A percentile compares a stretch with the other conserved stretches of the same genome.
These are phyloP conservation scores for Fusarium heterosporum DNA, from an alignment of 2,329 filamentous ascomycete species.

Conservation along the genomic window DNA sequence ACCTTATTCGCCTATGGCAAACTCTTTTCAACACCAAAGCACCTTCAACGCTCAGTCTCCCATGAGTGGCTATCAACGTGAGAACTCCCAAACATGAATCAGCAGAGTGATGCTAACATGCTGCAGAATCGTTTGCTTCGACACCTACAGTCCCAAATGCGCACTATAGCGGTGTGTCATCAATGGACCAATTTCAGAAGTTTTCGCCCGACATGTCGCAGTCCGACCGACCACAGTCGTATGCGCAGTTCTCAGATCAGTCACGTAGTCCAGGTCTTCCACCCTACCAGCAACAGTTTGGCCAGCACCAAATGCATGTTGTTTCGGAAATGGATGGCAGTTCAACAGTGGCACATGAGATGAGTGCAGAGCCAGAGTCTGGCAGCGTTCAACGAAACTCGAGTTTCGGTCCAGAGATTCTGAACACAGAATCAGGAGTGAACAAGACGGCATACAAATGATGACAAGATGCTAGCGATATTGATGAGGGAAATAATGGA, in stretches of 20 bases:
- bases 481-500: not conserved
- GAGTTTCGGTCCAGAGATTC: constrained; percentile 10
- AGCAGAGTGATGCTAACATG: constrained; percentile 15
- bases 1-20: constrained; percentile 20
- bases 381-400: not conserved
- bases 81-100: not conserved
- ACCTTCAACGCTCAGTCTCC: constrained; percentile 32
- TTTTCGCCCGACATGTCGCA: constrained; percentile 33
- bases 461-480: not conserved
- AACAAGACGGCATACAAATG: constrained; percentile 3
- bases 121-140: constrained; percentile 29
- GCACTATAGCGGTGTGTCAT: constrained; percentile 33
- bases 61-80: constrained; percentile 43
- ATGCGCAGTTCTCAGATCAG: constrained; percentile 36
- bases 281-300: constrained; percentile 26
- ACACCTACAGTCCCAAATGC: constrained; percentile 26
- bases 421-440: constrained; percentile 1
- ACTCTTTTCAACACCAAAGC: constrained; percentile 4
- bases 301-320: constrained; percentile 22
- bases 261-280: constrained; percentile 25
- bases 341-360: constrained; percentile 32
- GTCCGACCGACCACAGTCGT: constrained; percentile 32
- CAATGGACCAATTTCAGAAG: constrained; percentile 37
- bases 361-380: constrained; percentile 38
- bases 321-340: constrained; percentile 44